Base-by-base conservation (phyloP, 805 yeast genomes). In the Gaillardinia entomophila region DNA sequence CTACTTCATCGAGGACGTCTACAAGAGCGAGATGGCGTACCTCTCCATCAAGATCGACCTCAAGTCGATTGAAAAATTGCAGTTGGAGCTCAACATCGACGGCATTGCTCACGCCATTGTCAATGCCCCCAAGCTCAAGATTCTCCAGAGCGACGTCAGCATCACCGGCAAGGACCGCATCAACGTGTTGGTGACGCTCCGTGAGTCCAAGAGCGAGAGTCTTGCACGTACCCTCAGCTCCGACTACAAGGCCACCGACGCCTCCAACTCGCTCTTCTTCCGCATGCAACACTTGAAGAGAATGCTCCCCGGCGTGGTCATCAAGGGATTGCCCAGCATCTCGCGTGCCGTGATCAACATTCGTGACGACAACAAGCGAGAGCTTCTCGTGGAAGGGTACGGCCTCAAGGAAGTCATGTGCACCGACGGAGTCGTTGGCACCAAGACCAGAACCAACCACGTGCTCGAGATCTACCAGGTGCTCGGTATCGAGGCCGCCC, bases 401-500 rank as follows among this genome's bases (percentile, higher is more conserved):
- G 99, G 99, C 22, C 66, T 92, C 44, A 84, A 88, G 50, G 87
- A 86, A 31, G 99, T 92, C 33, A 92, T 92, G 97, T 79, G 87
- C 39, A 90, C 97, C 2, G 97, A 92, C 55, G 99, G 99, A 65
- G 87, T 92, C 31, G 68, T 90, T 26, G 96, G 98, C 5, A 68
- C 81, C 16, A 79, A 78, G 55, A 90, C 98, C 0, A 69, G 70
- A 37, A 90, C 98, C 10, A 92, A 92, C 57, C 99, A 92, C 62
- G 79, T 92, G 22, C 65, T 92, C 40, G 99, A 92, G 57, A 88
- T 90, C 41, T 77, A 75, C 45, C 77, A 77, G 42, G 97, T 90
- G 4, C 68, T 92, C 40, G 99, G 99, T 51, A 94, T 92, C 43
- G 99, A 92, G 59, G 99, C 99, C 2, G 98, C 98, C 1, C 75